Conservation (phyloP, 805 yeast species). For the Barnettozyma californica region DNA sequence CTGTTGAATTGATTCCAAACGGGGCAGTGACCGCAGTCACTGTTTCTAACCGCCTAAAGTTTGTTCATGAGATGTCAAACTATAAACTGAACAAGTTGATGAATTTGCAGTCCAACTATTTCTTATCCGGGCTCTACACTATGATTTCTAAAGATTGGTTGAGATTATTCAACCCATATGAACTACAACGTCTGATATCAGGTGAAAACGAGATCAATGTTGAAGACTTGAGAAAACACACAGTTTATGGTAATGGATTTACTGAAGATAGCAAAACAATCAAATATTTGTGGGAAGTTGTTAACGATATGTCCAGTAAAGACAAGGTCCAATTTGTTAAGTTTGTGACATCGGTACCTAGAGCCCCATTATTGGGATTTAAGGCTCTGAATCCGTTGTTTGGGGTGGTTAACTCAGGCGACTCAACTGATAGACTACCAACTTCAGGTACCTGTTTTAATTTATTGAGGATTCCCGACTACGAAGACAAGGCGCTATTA, state of each 20-base stretch:
- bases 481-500: slow-evolving; percentile 52
- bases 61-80: slow-evolving; percentile 71
- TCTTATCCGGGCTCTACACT: slow-evolving; percentile 65
- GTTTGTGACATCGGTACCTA: slow-evolving; percentile 88
- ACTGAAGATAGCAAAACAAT: slow-evolving; percentile 53
- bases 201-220: slow-evolving; percentile 66
- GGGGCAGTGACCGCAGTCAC: slow-evolving; percentile 59
- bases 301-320: slow-evolving; percentile 58
- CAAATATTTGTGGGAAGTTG: slow-evolving; percentile 64
- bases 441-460: slow-evolving; percentile 94
- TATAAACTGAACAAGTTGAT: slow-evolving; percentile 67
- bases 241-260: slow-evolving; percentile 59
- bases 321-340: slow-evolving; percentile 65
- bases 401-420: slow-evolving; percentile 70
- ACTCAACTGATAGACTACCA: slow-evolving; percentile 50
- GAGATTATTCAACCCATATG: slow-evolving; percentile 77
- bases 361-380: slow-evolving; percentile 90
- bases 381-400: slow-evolving; percentile 66
- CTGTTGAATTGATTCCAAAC: slow-evolving; percentile 53
- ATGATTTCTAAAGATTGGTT: slow-evolving; percentile 74
- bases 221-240: slow-evolving; percentile 58
- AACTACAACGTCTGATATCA: slow-evolving; percentile 77
- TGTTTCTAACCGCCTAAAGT: slow-evolving; percentile 57
- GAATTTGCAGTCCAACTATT: slow-evolving; percentile 51
- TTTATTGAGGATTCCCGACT: slow-evolving; percentile 79